These are phyloP conservation scores for Sarcomyxa edulis DNA, from an alignment of 768 basidiomycete genomes.

Conservation along the genomic window DNA sequence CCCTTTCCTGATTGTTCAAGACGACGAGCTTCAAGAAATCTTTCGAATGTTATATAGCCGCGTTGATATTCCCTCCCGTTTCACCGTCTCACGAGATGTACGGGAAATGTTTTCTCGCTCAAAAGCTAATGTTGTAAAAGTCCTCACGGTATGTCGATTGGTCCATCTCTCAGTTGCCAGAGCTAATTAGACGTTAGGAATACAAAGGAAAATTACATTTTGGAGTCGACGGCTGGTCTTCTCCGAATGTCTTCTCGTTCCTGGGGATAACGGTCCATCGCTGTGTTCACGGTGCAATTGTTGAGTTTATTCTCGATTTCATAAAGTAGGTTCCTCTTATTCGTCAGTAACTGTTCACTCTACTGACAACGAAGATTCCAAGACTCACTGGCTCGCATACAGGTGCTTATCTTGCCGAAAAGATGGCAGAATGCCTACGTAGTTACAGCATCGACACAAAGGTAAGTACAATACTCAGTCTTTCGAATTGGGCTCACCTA, in stretches of 20 bases:
- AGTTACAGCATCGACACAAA: conserved; percentile 28
- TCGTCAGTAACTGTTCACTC: conserved; percentile 12
- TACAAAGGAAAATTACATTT: conserved; percentile 24
- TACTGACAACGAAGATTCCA: conserved; percentile 2
- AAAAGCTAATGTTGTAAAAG: conserved; percentile 16
- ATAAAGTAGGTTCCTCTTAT: conserved; percentile 21
- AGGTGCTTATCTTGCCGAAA: conserved; percentile 25
- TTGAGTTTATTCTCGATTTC: conserved; percentile 27
- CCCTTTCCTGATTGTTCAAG: conserved; percentile 27
- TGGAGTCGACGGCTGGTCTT: conserved; percentile 12
- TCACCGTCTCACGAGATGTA: conserved; percentile 26
- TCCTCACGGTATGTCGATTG: conserved; percentile 16
- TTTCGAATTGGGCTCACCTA: background rate
- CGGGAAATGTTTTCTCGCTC: conserved; percentile 19
- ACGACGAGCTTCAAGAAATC: conserved; percentile 21
- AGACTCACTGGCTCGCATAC: conserved; percentile 21
- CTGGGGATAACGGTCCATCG: conserved; percentile 22
- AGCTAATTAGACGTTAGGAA: conserved; percentile 14
- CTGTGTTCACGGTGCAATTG: conserved; percentile 18
- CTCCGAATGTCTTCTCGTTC: conserved; percentile 7
- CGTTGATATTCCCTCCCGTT: conserved; percentile 25
- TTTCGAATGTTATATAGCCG: conserved; percentile 28
- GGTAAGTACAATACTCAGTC: conserved; percentile 15
- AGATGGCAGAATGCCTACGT: conserved; percentile 23
- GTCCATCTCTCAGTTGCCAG: background rate